These are phyloP conservation scores for Salix arbutifolia DNA, from an alignment of 345 rosid species.

Conservation along the genomic window DNA sequence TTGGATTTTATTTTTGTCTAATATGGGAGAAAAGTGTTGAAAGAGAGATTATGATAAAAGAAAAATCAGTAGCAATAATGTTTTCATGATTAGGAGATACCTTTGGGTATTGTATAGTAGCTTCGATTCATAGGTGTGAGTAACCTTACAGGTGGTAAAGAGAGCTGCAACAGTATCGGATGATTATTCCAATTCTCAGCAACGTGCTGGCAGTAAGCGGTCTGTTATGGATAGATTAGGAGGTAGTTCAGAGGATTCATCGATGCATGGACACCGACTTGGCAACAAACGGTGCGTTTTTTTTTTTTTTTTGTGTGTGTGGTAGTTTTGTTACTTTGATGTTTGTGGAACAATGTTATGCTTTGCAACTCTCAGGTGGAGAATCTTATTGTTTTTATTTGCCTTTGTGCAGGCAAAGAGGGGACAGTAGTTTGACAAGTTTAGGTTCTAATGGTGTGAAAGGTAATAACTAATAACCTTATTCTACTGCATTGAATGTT, in stretches of 20 bases:
- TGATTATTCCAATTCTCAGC: conserved; percentile 31
- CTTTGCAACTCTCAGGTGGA: neutral
- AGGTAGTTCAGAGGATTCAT: conserved; percentile 38
- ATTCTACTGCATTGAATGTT: neutral
- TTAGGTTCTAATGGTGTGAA: conserved; percentile 38
- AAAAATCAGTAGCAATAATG: neutral
- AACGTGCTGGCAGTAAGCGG: conserved; percentile 59
- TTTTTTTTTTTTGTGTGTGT: conserved; percentile 3
- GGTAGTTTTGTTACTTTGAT: neutral
- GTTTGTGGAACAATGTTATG: neutral
- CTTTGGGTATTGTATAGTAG: neutral
- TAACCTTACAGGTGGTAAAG: conserved; percentile 67
- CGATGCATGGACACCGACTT: conserved; percentile 26
- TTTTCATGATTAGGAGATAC: neutral
- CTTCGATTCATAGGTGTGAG: neutral
- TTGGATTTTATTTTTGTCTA: neutral
- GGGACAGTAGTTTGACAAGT: conserved; percentile 37
- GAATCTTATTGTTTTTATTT: conserved; percentile 10
- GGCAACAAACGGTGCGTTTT: conserved; percentile 56
- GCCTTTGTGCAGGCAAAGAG: conserved; percentile 60
- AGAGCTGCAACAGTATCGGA: conserved; percentile 46
- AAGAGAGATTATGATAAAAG: neutral
- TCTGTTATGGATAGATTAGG: conserved; percentile 86
- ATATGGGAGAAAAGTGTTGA: neutral
- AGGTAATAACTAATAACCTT: conserved; percentile 43